These are phyloP conservation scores for Cyphellophora europaea DNA, from an alignment of 2,329 filamentous ascomycete species.

Conservation along the genomic window DNA sequence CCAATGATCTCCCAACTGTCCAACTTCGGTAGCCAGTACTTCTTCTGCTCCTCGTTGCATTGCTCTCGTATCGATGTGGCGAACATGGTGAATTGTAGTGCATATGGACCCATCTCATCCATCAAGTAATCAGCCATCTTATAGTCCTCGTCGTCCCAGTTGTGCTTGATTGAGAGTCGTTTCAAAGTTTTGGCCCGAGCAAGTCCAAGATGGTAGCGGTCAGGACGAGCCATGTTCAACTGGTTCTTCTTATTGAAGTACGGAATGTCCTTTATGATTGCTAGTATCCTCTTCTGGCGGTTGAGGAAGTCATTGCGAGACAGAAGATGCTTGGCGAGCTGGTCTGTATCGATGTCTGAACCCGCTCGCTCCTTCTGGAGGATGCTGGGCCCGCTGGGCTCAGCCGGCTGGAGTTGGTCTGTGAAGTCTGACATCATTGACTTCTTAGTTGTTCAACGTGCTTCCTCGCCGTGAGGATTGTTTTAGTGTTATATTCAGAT, in stretches of 20 bases:
- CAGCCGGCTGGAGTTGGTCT: constrained; percentile 35
- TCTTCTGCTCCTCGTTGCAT: constrained; percentile 34
- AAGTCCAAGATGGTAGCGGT: constrained; percentile 42
- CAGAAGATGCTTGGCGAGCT: constrained; percentile 38
- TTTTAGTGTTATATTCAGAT: no score
- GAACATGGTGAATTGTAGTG: constrained; percentile 43
- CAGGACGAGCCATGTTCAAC: constrained; percentile 41
- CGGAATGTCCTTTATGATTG: constrained; percentile 33
- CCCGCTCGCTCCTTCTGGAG: constrained; percentile 34
- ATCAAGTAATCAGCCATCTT: constrained; percentile 42
- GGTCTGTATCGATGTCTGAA: constrained; percentile 33
- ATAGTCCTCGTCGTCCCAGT: constrained; percentile 40
- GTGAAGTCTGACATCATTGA: constrained; percentile 38
- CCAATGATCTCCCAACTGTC: constrained; percentile 40
- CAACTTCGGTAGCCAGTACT: constrained; percentile 40
- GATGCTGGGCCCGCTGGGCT: constrained; percentile 34
- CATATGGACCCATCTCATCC: constrained; percentile 43
- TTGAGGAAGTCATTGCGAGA: constrained; percentile 37
- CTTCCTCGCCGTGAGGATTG: no score
- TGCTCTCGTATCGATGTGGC: constrained; percentile 41
- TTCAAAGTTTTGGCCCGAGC: constrained; percentile 42
- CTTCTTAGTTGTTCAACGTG: no score
- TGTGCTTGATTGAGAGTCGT: constrained; percentile 33
- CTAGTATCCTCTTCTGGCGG: constrained; percentile 36
- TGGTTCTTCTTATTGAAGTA: constrained; percentile 40